phyloP scores from a whole-genome alignment of 352 stramenopile species.

The Phytophthora gonapodyides region DNA sequence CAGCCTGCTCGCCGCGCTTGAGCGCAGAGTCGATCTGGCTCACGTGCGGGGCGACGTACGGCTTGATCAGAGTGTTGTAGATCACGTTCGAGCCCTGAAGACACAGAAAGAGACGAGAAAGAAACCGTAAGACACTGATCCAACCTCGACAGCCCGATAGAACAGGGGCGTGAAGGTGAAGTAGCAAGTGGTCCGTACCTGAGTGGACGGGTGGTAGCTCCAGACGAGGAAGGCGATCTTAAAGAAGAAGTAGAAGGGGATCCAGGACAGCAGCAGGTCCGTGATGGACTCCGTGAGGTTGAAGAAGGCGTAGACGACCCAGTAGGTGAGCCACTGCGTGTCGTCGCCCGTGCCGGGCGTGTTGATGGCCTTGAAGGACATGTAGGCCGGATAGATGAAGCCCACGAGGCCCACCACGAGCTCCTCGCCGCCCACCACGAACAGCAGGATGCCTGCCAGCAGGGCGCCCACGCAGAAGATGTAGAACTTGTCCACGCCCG shows the following conservation, averaged over 20 bases:
- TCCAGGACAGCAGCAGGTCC: constrained; percentile 82
- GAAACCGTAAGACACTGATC: constrained; percentile 10
- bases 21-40: constrained; percentile 66
- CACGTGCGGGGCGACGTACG: constrained; percentile 78
- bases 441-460: constrained; percentile 68
- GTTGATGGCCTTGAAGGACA: constrained; percentile 90
- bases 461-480: constrained; percentile 62
- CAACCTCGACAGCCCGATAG: neutral
- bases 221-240: constrained; percentile 90
- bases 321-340: constrained; percentile 92
- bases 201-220: constrained; percentile 80
- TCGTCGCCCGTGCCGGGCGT: constrained; percentile 72
- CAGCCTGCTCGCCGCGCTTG: constrained; percentile 54
- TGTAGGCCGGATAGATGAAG: constrained; percentile 90
- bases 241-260: constrained; percentile 89
- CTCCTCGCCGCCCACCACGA: constrained; percentile 77
- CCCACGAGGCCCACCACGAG: constrained; percentile 84
- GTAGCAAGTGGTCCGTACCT: constrained; percentile 28
- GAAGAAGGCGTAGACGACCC: constrained; percentile 97
- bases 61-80: constrained; percentile 86
- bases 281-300: constrained; percentile 93
- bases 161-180: constrained; percentile 8
- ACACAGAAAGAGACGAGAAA: neutral
- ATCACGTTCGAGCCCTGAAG: constrained; percentile 78
- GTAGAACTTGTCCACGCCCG: constrained; percentile 89